These are phyloP conservation scores for Hondaea fermentalgiana DNA, from an alignment of 108 stramenopile genomes.

Conservation along the genomic window DNA sequence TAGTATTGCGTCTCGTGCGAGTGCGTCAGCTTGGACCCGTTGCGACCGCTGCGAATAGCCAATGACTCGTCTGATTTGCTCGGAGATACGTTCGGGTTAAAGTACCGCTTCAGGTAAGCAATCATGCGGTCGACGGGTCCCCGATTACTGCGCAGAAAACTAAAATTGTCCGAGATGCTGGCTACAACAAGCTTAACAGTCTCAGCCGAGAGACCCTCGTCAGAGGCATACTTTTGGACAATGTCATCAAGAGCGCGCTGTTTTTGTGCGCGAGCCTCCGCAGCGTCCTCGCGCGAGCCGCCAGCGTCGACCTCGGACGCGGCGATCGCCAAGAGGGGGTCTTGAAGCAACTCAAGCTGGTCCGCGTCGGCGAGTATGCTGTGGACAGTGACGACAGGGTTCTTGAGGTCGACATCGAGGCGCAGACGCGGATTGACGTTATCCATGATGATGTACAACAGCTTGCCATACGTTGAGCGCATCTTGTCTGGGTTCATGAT, in stretches of 20 bases:
- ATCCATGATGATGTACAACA: slow-evolving; percentile 73
- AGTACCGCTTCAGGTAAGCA: slow-evolving; percentile 51
- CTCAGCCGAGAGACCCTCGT: slow-evolving; percentile 32
- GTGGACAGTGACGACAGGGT: slow-evolving; percentile 45
- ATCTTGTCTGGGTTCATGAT: slow-evolving; percentile 70
- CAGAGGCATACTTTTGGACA: neutral
- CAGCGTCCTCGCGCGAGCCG: neutral
- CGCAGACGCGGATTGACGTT: slow-evolving; percentile 46
- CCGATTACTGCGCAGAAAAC: slow-evolving; percentile 56
- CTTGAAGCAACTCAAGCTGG: slow-evolving; percentile 41
- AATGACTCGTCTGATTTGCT: slow-evolving; percentile 28
- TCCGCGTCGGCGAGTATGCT: slow-evolving; percentile 36
- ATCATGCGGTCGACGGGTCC: slow-evolving; percentile 60
- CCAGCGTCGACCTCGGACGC: slow-evolving; percentile 22
- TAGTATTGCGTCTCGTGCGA: slow-evolving; percentile 65
- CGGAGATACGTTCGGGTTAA: slow-evolving; percentile 42
- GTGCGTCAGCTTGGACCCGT: slow-evolving; percentile 65
- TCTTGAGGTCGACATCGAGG: slow-evolving; percentile 46
- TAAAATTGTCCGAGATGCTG: slow-evolving; percentile 61
- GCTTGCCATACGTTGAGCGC: slow-evolving; percentile 69
- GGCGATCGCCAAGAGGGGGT: slow-evolving; percentile 44
- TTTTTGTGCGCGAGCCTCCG: neutral
- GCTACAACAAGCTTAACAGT: slow-evolving; percentile 55
- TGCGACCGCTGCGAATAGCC: slow-evolving; percentile 22
- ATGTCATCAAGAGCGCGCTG: slow-evolving; percentile 20